Base-by-base conservation (phyloP, 108 stramenopile species). In the Schizochytrium sp. region DNA sequence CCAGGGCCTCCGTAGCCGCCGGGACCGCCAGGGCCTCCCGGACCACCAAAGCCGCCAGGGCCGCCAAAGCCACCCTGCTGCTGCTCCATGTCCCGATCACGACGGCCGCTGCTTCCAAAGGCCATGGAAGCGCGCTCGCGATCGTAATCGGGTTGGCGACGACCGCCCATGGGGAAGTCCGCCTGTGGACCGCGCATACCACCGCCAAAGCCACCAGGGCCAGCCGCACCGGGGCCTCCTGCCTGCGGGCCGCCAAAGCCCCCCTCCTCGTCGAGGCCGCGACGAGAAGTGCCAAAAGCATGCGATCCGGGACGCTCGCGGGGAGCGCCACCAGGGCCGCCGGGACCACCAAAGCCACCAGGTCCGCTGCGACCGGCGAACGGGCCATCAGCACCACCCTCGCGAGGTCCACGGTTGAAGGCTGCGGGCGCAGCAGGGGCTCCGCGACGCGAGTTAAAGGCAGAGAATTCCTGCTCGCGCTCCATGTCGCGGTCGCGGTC, bases 61-160 rank as follows among this genome's bases (percentile, higher is more conserved):
- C 63, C 63, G 2, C 63, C 63, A 23, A 28, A 28, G 63, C 25
- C 25, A 23, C 63, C 63, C 51, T 83, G 48, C 45, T 83, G 48
- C 76, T 53, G 76, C 4, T 83, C 76, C 48, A 47, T 47, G 6
- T 83, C 76, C 43, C 76, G 48, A 23, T 53, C 48, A 23, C 51
- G 48, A 55, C 76, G 76, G 76, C 76, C 48, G 51, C 76, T 53
- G 76, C 76, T 53, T 8, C 76, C 76, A 28, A 83, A 83, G 25
- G 51, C 76, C 76, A 53, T 53, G 18, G 76, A 47, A 53, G 76
- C 76, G 51, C 76, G 76, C 76, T 83, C 48, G 51, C 76, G 76
- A 28, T 83, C 76, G 25, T 53, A 53, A 4, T 83, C 76, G 28
- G 48, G 76, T 4, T 83, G 76, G 28, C 48, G 76, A 83, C 51